Base-by-base conservation (phyloP, 2,329 filamentous ascomycete genomes). In the Colletotrichum sp. region DNA sequence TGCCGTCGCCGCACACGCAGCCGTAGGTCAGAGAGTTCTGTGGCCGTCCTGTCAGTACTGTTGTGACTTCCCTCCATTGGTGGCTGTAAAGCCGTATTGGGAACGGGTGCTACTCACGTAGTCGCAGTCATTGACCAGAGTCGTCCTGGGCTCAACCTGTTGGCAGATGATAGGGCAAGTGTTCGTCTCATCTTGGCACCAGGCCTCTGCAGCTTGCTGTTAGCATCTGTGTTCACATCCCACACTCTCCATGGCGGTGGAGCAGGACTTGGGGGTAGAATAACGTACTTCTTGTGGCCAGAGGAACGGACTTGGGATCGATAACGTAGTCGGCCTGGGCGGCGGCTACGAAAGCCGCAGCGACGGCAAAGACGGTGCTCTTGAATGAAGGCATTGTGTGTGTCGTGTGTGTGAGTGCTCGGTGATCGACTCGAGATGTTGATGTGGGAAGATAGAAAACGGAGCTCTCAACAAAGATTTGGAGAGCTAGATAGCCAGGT, bases 121-220 rank as follows among this genome's bases (percentile, higher is more conserved):
- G 82, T 95, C 89, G 83, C 94, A 96, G 9, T 88, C 88, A 86
- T 96, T 96, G 77, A 87, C 84, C 60, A 87, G 77, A 34, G 90
- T 91, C 60, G 86, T 88, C 83, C 89, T 81, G 78, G 87, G 83
- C 81, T 89, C 83, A 16, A 82, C 82, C 79, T 95, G 93, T 67
- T 91, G 85, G 89, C 94, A 96, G 84, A 96, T 94, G 78, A 93
- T 84, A 14, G 93, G 94, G 85, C 94, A 96, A 69, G 90, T 89
- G 79, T 88, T 87, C 78, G 81, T 86, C 85, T 96, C 92, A 78
- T 89, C 87, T 30, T 83, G 76, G 84, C 94, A 96, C 94, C 94
- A 96, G 13, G 82, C 81, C 75, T 88, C 91, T 93, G 74, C 26
- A 64, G n/a, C 8, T 55, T 30, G 16, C 13, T 12, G 70, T 75